Evolutionary conservation across 805 yeast species (phyloP).

Genomic region (Cyberlindnera subsufficiens): DNA sequence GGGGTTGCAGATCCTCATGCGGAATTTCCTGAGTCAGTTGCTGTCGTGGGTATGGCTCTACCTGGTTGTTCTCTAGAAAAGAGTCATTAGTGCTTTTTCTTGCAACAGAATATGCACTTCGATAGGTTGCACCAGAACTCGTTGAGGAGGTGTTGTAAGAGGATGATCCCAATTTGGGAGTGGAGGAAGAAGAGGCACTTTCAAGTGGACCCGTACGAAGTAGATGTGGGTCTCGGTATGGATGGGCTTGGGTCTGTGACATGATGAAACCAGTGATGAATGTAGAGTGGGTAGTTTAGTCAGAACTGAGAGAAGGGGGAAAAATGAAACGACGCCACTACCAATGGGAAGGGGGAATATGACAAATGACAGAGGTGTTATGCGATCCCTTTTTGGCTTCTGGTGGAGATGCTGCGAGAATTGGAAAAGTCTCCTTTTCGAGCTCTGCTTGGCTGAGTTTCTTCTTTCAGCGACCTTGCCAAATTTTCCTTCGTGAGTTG

Average conservation of each 20-base stretch:
- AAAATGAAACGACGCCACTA: too few species aligned
- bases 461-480: too few species aligned
- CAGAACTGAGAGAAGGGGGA: too few species aligned
- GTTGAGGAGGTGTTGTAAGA: background rate
- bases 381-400: too few species aligned
- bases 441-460: too few species aligned
- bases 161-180: background rate
- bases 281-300: too few species aligned
- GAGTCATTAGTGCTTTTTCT: conserved; percentile 1
- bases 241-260: conserved; percentile 2
- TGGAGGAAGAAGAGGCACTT: background rate
- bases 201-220: background rate
- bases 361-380: too few species aligned
- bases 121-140: conserved; percentile 2
- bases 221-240: conserved; percentile 2
- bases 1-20: background rate
- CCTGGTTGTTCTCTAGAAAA: background rate
- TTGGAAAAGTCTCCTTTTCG: too few species aligned
- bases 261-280: background rate
- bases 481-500: too few species aligned
- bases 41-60: background rate
- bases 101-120: background rate
- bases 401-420: too few species aligned
- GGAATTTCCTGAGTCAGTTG: background rate
- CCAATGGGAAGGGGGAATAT: too few species aligned